These are phyloP conservation scores for Ceratobasidium sp. DNA, from an alignment of 1,284 basidiomycete species.

Conservation along the genomic window DNA sequence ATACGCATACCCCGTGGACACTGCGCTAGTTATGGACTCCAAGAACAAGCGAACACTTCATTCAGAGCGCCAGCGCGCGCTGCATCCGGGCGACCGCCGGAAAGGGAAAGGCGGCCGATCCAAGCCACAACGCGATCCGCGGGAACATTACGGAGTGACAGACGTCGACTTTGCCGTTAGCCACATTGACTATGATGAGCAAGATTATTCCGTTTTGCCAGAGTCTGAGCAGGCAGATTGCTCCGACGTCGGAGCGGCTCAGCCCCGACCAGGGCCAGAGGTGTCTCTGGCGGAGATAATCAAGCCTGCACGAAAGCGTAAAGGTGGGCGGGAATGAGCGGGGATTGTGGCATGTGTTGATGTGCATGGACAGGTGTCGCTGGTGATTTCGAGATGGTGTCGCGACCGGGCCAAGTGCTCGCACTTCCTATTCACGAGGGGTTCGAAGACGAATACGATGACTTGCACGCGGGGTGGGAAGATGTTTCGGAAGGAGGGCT, in stretches of 20 bases:
- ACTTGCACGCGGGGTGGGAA: constrained; percentile 30
- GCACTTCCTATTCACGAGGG: constrained; percentile 24
- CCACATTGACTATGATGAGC: not conserved
- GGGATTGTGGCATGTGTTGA: not conserved
- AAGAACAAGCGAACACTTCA: constrained; percentile 16
- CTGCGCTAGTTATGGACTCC: constrained; percentile 17
- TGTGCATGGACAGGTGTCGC: constrained; percentile 10
- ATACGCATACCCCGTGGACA: not conserved
- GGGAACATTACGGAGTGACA: not conserved
- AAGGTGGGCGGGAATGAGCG: constrained; percentile 10
- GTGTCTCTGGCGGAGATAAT: constrained; percentile 30
- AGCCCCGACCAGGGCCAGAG: constrained; percentile 5
- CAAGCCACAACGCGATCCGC: constrained; percentile 14
- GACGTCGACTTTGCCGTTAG: constrained; percentile 8
- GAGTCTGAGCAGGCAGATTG: not conserved
- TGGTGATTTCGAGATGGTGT: constrained; percentile 31
- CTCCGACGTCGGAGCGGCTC: constrained; percentile 2
- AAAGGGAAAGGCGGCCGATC: constrained; percentile 13
- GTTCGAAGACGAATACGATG: constrained; percentile 24
- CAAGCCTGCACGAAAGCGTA: constrained; percentile 30
- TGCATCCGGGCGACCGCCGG: constrained; percentile 26
- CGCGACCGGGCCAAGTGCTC: constrained; percentile 24
- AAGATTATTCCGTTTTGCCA: constrained; percentile 1
- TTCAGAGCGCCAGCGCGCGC: constrained; percentile 20
- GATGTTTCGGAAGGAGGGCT: constrained; percentile 19